Evolutionary conservation across 1,284 basidiomycete species (phyloP), one percentile per base, ranked within the genome.

Genomic region (Rhodotorula glutinis): DNA sequence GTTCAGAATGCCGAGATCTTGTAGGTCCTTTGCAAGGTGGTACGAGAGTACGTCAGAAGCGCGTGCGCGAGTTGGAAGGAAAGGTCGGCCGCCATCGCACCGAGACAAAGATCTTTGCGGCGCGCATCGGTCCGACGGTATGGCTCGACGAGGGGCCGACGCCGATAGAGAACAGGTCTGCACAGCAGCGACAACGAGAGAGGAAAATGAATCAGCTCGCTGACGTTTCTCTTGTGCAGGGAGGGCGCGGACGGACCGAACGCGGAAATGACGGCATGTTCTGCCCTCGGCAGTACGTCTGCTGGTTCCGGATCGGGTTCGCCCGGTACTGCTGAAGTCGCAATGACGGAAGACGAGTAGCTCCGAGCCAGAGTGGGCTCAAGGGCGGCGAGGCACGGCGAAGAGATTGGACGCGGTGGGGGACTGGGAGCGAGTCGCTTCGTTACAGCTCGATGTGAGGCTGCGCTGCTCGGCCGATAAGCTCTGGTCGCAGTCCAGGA

Each of bases 211-310:
- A 3, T 29, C 21, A 25, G 53, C 4, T 33, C 30, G 21, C 7
- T 5, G 23, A n/a, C 73, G 71, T 3, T 68, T 71, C 59, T n/a
- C 9, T 43, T 17, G 11, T 4, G 43, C 43, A 33, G 17, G 41
- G 53, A 19, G 53, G 25, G 33, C 7, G 33, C 5, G 14, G 11
- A 40, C 66, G 49, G 9, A 66, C 67, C 72, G 74, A 93, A 94
- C 0, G 91, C 87, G 0, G 88, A 90, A 62, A 97, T 94, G 69
- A 96, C 93, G 1, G 92, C 93, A 81, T 96, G 92, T 65, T 92
- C 88, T n/a, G 85, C 82, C 60, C 78, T 46, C 0, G 68, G 63
- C 3, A 65, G 51, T 14, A 43, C 16, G 25, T 56, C 54, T 4
- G 38, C 62, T 2, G 54, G n/a, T 17, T 33, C 62, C 2, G 49